Percentiles rank a stretch among this genome's conserved stretches.
Conservation (phyloP, 1,284 basidiomycete genomes). For the Pseudozyma tsukubaensis region DNA sequence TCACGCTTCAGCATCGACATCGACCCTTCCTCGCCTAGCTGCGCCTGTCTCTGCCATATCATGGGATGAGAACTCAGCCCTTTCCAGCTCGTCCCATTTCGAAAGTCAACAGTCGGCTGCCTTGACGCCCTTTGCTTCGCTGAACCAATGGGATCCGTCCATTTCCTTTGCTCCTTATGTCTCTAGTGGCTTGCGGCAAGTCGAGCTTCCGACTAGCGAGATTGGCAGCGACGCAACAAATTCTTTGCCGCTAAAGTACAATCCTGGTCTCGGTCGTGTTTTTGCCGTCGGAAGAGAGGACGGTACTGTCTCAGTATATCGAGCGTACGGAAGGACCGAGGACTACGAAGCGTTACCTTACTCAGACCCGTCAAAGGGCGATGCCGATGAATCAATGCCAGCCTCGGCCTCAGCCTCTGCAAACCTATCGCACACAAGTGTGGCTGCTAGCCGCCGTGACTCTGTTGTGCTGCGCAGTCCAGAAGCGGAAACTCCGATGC, state of each 20-base stretch:
- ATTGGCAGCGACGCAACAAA: neutral
- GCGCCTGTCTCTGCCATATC: constrained; percentile 32
- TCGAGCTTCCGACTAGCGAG: neutral
- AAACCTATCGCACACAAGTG: constrained; percentile 22
- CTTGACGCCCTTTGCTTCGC: neutral
- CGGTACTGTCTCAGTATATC: constrained; percentile 33
- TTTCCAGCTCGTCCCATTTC: constrained; percentile 19
- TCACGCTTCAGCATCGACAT: neutral
- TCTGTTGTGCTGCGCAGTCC: constrained; percentile 38
- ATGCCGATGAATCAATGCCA: constrained; percentile 16
- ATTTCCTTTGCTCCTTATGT: constrained; percentile 42
- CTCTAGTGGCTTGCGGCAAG: constrained; percentile 18
- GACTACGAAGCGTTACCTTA: constrained; percentile 18
- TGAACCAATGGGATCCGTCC: constrained; percentile 45
- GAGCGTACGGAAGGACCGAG: constrained; percentile 34
- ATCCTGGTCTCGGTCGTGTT: constrained; percentile 34
- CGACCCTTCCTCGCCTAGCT: constrained; percentile 9
- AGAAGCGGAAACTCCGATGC: constrained; percentile 22
- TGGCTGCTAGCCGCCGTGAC: constrained; percentile 19
- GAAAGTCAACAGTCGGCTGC: neutral
- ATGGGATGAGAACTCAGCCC: constrained; percentile 41
- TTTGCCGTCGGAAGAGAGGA: constrained; percentile 35
- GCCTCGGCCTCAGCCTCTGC: constrained; percentile 29
- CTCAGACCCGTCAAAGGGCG: neutral
- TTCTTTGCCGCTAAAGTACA: constrained; percentile 12